Evolutionary conservation across 2,329 filamentous ascomycete genomes (phyloP).

Genomic region (Diplocarpon mali): DNA sequence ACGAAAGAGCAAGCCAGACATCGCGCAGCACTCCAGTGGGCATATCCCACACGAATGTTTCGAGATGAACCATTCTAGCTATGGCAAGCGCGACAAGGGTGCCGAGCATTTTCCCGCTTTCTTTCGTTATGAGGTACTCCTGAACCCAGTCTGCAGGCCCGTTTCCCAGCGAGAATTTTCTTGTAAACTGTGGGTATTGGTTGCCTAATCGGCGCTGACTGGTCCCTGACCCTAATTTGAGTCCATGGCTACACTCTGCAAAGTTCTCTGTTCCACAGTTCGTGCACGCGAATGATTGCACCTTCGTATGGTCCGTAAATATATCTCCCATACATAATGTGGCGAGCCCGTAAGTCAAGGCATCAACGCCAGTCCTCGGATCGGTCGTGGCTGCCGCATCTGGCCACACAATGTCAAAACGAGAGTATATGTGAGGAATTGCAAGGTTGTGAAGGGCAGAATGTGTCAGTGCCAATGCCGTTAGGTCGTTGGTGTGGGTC

Average conservation of each 20-base stretch:
- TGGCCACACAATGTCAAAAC: constrained; percentile 84
- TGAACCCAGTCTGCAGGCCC: constrained; percentile 68
- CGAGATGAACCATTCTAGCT: constrained; percentile 71
- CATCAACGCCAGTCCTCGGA: constrained; percentile 64
- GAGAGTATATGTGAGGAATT: constrained; percentile 70
- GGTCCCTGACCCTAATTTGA: constrained; percentile 8
- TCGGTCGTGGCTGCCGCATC: constrained; percentile 54
- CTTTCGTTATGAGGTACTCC: constrained; percentile 73
- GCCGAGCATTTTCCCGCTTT: constrained; percentile 80
- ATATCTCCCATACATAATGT: constrained; percentile 66
- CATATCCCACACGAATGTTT: constrained; percentile 84
- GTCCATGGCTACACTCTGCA: constrained; percentile 19
- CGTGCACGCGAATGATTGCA: constrained; percentile 23
- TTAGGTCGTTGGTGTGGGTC: constrained; percentile 72
- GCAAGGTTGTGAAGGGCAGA: constrained; percentile 66
- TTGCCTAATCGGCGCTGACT: constrained; percentile 47
- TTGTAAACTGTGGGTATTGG: constrained; percentile 66
- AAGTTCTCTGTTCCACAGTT: constrained; percentile 25
- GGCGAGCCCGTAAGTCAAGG: constrained; percentile 70
- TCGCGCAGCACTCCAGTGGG: constrained; percentile 72
- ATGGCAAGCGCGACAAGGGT: constrained; percentile 69
- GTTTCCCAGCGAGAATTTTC: constrained; percentile 78
- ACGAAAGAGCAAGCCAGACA: constrained; percentile 69
- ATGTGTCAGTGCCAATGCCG: constrained; percentile 65
- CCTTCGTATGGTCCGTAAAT: constrained; percentile 30